Conservation (phyloP, 441 rosid genomes). For the Isatis lusitanica region DNA sequence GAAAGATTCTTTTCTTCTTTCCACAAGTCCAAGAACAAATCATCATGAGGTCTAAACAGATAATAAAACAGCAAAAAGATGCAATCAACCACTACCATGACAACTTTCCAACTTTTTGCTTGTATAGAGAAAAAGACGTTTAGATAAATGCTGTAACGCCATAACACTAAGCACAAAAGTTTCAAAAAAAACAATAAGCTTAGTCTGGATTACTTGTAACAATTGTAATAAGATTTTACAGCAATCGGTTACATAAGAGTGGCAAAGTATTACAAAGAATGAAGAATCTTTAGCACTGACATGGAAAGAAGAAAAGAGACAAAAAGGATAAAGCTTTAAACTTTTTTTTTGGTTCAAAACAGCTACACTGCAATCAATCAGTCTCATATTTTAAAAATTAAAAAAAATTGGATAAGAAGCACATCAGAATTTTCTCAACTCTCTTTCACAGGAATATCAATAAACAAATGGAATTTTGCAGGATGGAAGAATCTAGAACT, state of each 20-base stretch:
- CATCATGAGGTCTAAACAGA: slow-evolving; percentile 28
- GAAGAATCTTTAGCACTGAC: slow-evolving; percentile 44
- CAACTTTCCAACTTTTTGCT: slow-evolving; percentile 33
- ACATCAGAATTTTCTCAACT: not conserved
- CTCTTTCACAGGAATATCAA: slow-evolving; percentile 17
- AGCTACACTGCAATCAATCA: slow-evolving; percentile 31
- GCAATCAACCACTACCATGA: slow-evolving; percentile 37
- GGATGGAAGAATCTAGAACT: slow-evolving; percentile 32
- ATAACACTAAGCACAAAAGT: slow-evolving; percentile 10
- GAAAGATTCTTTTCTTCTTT: slow-evolving; percentile 22
- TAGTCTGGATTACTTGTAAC: slow-evolving; percentile 6
- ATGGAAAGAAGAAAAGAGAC: slow-evolving; percentile 41
- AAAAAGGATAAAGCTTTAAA: slow-evolving; percentile 42
- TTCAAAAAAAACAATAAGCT: not conserved
- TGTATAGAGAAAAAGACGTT: slow-evolving; percentile 28
- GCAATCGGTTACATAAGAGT: not conserved
- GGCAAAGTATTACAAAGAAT: slow-evolving; percentile 24
- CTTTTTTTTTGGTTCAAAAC: slow-evolving; percentile 32
- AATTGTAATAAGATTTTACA: not conserved
- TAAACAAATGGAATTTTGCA: slow-evolving; percentile 42
- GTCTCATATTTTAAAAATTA: not conserved
- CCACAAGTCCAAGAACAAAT: slow-evolving; percentile 14
- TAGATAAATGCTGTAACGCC: slow-evolving; percentile 17
- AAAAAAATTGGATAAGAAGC: not conserved
- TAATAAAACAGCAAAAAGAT: slow-evolving; percentile 33